Evolutionary conservation across 2,329 filamentous ascomycete genomes (phyloP).

Genomic region (Paracoccidioides lutzii): DNA sequence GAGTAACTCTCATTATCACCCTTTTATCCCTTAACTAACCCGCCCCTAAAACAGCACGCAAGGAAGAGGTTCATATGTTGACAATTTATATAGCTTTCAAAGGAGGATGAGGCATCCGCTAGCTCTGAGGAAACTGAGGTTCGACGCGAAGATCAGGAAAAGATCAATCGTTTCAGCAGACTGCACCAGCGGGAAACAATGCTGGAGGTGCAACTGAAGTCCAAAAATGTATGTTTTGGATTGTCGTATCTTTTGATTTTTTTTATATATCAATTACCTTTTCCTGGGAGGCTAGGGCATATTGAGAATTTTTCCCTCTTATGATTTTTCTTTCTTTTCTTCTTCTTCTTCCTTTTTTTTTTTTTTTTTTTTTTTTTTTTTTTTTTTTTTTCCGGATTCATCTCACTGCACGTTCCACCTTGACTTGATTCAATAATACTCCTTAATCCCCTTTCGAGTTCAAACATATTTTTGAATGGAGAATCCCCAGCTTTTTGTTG

Average conservation of each 20-base stretch:
- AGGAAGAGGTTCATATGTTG: not conserved
- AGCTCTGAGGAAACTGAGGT: conserved; percentile 78
- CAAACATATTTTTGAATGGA: not conserved
- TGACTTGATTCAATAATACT: no score
- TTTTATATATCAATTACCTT: not conserved
- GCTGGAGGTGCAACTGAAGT: conserved; percentile 67
- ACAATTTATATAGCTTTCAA: conserved; percentile 57
- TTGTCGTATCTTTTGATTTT: not conserved
- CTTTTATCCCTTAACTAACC: not conserved
- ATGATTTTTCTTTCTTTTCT: no score
- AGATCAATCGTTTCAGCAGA: conserved; percentile 95
- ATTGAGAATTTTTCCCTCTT: not conserved
- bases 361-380: no score
- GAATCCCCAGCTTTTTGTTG: not conserved
- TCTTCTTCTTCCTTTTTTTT: no score
- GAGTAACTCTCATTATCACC: not conserved
- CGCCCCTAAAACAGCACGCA: not conserved
- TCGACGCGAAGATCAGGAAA: conserved; percentile 92
- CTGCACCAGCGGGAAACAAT: conserved; percentile 74
- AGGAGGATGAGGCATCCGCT: conserved; percentile 70
- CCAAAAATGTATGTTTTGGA: conserved; percentile 54
- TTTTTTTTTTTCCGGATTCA: no score
- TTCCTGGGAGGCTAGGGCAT: not conserved
- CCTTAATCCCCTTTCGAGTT: not conserved
- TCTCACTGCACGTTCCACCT: not conserved